Base-by-base conservation (phyloP, 2,329 filamentous ascomycete genomes). In the Didymosphaeria variabile region DNA sequence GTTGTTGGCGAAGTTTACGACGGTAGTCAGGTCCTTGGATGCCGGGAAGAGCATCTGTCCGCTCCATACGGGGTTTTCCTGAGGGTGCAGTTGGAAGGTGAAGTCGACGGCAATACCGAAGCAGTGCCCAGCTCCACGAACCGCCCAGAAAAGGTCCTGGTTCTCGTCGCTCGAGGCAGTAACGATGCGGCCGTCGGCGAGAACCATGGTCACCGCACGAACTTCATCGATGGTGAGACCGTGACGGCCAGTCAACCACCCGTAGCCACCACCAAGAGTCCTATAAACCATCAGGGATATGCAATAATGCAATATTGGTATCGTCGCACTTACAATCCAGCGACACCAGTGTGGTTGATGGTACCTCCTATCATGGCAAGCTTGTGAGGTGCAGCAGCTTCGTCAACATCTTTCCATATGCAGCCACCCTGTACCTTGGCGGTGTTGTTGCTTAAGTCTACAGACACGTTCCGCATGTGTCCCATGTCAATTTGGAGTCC, bases 141-240 rank as follows among this genome's bases (percentile, higher is more conserved):
- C 58, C 5, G 69, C 71, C 70, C 71, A 74, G 56, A 72, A 73
- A 5, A 74, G 63, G 47, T 73, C 71, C 9, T 65, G 61, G 21
- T 73, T 71, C 21, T 32, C 55, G 8, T 58, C 50, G 2, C 62
- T 62, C 36, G 64, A 67, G 32, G 66, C 66, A 21, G 65, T 66
- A n/a, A 57, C 49, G 17, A 67, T 55, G 12, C 60, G 50, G 12
- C 71, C 71, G 54, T 67, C 59, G 13, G 72, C 66, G 9, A 68
- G 72, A 2, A 75, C 63, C 8, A 74, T 34, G 17, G 47, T 50
- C 47, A 31, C 47, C 15, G 47, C 47, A 32, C 47, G 47, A 32
- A 50, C 23, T n/a, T 50, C 47, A 31, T 50, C 29, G 29, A 50
- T 32, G 4, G 47, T 50, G 10, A 34, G 47, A 34, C 29, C 47